phyloP scores from a whole-genome alignment of 257 asterid genomes.

The Paraleonurus japonicus region DNA sequence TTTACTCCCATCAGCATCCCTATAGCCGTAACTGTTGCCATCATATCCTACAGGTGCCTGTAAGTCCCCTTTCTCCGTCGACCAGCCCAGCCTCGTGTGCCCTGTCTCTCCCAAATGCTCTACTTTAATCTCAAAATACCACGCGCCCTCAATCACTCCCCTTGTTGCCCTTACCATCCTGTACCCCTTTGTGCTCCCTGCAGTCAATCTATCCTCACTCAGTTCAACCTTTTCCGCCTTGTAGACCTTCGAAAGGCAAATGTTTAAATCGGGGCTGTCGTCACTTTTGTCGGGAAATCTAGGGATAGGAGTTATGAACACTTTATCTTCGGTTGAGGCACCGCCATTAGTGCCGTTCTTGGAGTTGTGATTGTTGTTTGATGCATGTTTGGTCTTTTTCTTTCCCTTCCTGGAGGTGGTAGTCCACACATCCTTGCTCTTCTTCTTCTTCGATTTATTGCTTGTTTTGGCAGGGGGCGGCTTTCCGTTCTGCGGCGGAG shows the following conservation, averaged over 20 bases:
- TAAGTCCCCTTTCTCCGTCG: slow-evolving; percentile 92
- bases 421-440: slow-evolving; percentile 75
- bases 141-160: slow-evolving; percentile 84
- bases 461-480: slow-evolving; percentile 36
- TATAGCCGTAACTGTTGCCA: slow-evolving; percentile 84
- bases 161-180: slow-evolving; percentile 97
- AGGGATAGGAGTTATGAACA: slow-evolving; percentile 65
- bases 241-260: slow-evolving; percentile 82
- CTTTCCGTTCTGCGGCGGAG: slow-evolving; percentile 25
- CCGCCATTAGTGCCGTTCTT: slow-evolving; percentile 34
- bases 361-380: slow-evolving; percentile 36
- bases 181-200: slow-evolving; percentile 92
- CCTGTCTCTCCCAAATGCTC: slow-evolving; percentile 89
- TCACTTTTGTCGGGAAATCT: slow-evolving; percentile 85
- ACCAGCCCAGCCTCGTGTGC: slow-evolving; percentile 93
- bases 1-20: slow-evolving; percentile 91
- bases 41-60: slow-evolving; percentile 99
- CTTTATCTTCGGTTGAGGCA: slow-evolving; percentile 54
- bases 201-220: slow-evolving; percentile 84
- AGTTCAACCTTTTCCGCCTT: slow-evolving; percentile 95
- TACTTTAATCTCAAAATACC: slow-evolving; percentile 91
- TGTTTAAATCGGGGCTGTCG: slow-evolving; percentile 53
- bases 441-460: slow-evolving; percentile 86
- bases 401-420: slow-evolving; percentile 74
- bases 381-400: slow-evolving; percentile 65